These are phyloP conservation scores for Coffea canephora DNA, from an alignment of 257 asterid species.

Conservation along the genomic window DNA sequence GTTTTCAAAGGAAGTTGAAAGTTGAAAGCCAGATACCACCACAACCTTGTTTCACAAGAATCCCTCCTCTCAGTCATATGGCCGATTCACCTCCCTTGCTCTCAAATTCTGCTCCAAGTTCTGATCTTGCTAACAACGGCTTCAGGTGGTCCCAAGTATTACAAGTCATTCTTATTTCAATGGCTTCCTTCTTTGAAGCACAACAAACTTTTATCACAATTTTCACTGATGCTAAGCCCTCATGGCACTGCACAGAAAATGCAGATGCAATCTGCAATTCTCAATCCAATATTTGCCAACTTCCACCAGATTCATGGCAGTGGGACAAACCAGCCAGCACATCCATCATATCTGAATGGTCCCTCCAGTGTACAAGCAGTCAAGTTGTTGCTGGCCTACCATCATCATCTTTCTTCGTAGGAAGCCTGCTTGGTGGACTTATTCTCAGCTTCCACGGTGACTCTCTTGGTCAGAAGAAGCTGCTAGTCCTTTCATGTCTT, in stretches of 20 bases:
- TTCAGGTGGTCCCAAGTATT: conserved; percentile 30
- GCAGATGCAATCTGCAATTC: conserved; percentile 11
- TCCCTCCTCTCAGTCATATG: neutral
- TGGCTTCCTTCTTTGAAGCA: conserved; percentile 50
- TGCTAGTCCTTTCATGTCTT: conserved; percentile 37
- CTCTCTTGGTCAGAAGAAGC: conserved; percentile 42
- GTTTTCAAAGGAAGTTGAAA: too few species aligned
- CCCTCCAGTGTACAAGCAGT: conserved; percentile 35
- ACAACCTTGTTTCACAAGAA: too few species aligned
- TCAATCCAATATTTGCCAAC: conserved; percentile 23
- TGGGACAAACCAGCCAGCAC: conserved; percentile 40
- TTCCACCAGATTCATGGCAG: conserved; percentile 35
- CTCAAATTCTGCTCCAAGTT: neutral
- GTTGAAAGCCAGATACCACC: too few species aligned
- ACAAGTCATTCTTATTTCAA: conserved; percentile 34
- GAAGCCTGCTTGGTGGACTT: conserved; percentile 44
- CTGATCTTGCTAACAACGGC: neutral
- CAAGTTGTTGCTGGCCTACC: conserved; percentile 42
- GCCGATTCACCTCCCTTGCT: conserved; percentile 30
- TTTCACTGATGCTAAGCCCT: conserved; percentile 44
- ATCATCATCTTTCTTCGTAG: conserved; percentile 52
- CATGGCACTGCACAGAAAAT: conserved; percentile 37
- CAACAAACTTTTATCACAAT: conserved; percentile 48
- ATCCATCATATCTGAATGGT: conserved; percentile 55
- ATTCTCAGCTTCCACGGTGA: conserved; percentile 40